These are phyloP conservation scores for Mycoemilia scoparia DNA, from an alignment of 192 early-diverging fungal species.

Conservation along the genomic window DNA sequence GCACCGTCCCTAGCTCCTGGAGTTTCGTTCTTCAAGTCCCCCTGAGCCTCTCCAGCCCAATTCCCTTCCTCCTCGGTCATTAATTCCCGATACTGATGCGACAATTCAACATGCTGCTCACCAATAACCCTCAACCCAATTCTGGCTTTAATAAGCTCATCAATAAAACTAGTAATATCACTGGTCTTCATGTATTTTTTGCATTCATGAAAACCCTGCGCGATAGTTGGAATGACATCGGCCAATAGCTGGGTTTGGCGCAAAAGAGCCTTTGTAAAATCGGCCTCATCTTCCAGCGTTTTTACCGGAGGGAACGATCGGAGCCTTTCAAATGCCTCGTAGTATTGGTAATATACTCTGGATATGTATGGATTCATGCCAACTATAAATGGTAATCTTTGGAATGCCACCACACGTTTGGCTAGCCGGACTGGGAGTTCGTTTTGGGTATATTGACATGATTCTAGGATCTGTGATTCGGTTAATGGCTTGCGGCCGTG, in stretches of 20 bases:
- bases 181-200: constrained; percentile 67
- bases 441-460: constrained; percentile 40
- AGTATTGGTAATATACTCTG: constrained; percentile 62
- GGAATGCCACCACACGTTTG: constrained; percentile 63
- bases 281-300: constrained; percentile 32
- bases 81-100: constrained; percentile 29
- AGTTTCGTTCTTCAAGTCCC: neutral
- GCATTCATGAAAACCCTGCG: constrained; percentile 80
- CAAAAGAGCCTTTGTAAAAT: constrained; percentile 52
- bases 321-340: constrained; percentile 55
- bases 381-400: constrained; percentile 87
- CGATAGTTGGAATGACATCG: constrained; percentile 79
- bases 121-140: constrained; percentile 84
- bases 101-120: constrained; percentile 72
- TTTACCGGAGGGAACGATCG: constrained; percentile 41
- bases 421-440: constrained; percentile 85
- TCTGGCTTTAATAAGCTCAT: constrained; percentile 75
- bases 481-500: constrained; percentile 47
- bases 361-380: constrained; percentile 89
- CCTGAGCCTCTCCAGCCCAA: constrained; percentile 4
- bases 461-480: constrained; percentile 32
- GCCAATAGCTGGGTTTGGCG: constrained; percentile 56
- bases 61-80: constrained; percentile 1
- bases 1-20: too few relatives aligned
- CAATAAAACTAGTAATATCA: constrained; percentile 52